phyloP scores from a whole-genome alignment of 129 eudicot genomes.

The Scalesia atractyloides region DNA sequence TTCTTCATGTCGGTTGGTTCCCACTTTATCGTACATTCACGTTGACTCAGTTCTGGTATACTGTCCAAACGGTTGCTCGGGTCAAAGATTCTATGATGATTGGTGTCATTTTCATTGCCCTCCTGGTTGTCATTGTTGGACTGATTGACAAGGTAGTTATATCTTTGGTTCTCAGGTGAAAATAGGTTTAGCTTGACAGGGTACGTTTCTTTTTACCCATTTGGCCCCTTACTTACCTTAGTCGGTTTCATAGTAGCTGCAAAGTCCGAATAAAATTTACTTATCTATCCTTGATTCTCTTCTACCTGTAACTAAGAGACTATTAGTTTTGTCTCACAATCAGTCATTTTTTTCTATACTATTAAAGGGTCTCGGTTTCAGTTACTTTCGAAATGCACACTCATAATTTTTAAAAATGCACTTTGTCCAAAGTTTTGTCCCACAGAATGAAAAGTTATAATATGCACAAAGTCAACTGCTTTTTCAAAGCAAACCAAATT shows the following conservation, averaged over 20 bases:
- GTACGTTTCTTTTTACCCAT: conserved; percentile 22
- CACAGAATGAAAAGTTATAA: no score
- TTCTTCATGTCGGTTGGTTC: conserved; percentile 69
- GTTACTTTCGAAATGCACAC: no score
- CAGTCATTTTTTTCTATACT: no score
- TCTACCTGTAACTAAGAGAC: no score
- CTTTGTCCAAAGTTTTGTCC: no score
- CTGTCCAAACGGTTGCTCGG: conserved; percentile 93
- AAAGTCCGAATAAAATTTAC: neutral
- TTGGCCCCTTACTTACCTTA: neutral
- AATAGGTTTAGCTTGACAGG: conserved; percentile 26
- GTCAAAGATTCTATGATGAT: conserved; percentile 95
- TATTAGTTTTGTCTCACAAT: no score
- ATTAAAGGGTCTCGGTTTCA: no score
- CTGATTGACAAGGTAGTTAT: conserved; percentile 79
- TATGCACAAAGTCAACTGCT: no score
- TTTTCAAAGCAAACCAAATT: no score
- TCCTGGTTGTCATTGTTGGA: conserved; percentile 84
- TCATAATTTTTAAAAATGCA: no score
- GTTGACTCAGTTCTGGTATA: conserved; percentile 95
- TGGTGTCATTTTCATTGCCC: conserved; percentile 98
- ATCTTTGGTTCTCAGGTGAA: neutral
- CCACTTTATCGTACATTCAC: conserved; percentile 86
- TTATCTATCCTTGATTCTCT: no score
- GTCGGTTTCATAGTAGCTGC: neutral